Conservation (phyloP, 371 early-diverging fungal genomes). For the Mucor sp. region DNA sequence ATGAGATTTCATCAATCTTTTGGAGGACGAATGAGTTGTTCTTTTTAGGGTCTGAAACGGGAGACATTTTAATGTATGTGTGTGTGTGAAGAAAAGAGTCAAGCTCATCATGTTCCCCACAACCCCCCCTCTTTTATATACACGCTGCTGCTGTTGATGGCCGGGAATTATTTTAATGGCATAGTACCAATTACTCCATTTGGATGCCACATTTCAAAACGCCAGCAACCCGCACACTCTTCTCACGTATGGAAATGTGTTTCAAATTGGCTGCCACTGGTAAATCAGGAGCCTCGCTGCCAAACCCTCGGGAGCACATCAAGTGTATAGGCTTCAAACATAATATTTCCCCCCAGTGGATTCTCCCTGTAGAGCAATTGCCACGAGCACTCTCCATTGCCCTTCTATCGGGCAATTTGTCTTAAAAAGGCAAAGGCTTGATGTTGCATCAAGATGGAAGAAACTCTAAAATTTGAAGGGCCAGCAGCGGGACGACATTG, state of each 20-base stretch:
- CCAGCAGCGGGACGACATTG: neutral
- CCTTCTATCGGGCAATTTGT: neutral
- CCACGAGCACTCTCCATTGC: too few species aligned
- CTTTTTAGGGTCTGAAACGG: neutral
- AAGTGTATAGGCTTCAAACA: neutral
- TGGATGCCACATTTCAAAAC: neutral
- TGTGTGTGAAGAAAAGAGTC: neutral
- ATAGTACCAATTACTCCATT: constrained; percentile 18
- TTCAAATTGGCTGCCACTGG: neutral
- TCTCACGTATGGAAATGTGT: neutral
- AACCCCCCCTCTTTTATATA: neutral
- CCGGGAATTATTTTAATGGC: constrained; percentile 10
- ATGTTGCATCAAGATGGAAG: neutral
- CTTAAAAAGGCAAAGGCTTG: constrained; percentile 1
- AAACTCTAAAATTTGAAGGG: constrained; percentile 1
- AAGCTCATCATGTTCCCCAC: neutral
- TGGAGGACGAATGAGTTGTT: constrained; percentile 26
- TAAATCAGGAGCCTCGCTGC: neutral
- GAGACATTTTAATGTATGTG: constrained; percentile 5
- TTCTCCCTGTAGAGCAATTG: neutral
- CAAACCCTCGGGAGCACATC: neutral
- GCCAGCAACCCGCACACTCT: neutral
- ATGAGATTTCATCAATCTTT: constrained; percentile 18
- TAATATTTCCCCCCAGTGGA: neutral
- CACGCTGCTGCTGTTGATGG: neutral